Conservation (phyloP, 1,284 basidiomycete species). For the Psilocybe mexicana region DNA sequence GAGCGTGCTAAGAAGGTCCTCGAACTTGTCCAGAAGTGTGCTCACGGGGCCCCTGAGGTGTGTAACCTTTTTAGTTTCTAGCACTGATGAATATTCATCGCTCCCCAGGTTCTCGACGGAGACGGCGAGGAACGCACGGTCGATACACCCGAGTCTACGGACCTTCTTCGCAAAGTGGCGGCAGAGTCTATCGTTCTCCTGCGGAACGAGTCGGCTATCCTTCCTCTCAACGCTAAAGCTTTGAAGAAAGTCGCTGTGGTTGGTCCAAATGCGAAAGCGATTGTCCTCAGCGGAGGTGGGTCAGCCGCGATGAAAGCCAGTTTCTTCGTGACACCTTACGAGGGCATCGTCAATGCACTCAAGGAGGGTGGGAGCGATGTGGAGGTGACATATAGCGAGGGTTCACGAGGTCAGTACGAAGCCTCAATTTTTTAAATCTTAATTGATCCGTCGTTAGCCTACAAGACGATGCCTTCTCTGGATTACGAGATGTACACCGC, state of each 20-base stretch:
- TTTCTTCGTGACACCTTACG: slow-evolving; percentile 71
- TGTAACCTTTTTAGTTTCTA: slow-evolving; percentile 12
- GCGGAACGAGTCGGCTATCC: slow-evolving; percentile 63
- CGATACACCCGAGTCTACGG: slow-evolving; percentile 60
- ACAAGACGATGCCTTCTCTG: slow-evolving; percentile 61
- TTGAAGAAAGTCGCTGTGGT: slow-evolving; percentile 74
- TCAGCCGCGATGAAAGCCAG: slow-evolving; percentile 73
- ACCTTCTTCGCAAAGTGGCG: slow-evolving; percentile 63
- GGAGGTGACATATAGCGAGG: slow-evolving; percentile 64
- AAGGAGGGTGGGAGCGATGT: slow-evolving; percentile 46
- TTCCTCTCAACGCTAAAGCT: slow-evolving; percentile 56
- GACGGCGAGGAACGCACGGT: slow-evolving; percentile 63
- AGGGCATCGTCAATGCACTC: slow-evolving; percentile 62
- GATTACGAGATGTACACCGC: slow-evolving; percentile 62
- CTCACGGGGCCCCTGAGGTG: slow-evolving; percentile 61
- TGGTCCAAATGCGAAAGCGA: slow-evolving; percentile 73
- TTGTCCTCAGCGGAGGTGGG: slow-evolving; percentile 74
- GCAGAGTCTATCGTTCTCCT: slow-evolving; percentile 71
- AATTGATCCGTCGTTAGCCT: slow-evolving; percentile 39
- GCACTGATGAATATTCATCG: not conserved
- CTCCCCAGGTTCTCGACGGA: slow-evolving; percentile 58
- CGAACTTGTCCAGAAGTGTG: slow-evolving; percentile 64
- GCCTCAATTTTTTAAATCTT: not conserved
- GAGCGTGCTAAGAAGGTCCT: slow-evolving; percentile 68
- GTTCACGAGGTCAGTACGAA: slow-evolving; percentile 49